Base-by-base conservation (phyloP, 345 rosid species). In the Abelmoschus esculentus region DNA sequence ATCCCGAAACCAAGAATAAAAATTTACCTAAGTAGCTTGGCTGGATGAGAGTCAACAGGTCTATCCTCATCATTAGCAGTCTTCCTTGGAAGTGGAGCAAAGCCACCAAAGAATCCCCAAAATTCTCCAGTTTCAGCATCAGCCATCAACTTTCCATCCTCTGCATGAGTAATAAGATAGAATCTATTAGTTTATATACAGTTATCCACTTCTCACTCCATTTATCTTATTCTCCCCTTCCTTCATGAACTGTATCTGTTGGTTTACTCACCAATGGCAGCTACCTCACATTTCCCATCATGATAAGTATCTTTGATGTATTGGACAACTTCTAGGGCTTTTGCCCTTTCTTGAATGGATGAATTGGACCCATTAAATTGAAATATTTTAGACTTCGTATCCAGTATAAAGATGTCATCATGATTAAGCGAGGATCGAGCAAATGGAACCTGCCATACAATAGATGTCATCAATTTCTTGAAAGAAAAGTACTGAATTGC, bases 41-140 rank as follows among this genome's bases (percentile, higher is more conserved):
- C 73, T 67, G 80, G 44, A 42, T 79, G 68, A 74, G 88, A 79
- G 62, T 70, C 89, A 56, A 71, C 59, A 26, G 75, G 58, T 69
- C 66, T 84, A 66, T 89, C 87, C 74, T 89, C 92, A 57, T 70
- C 86, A 74, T 54, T 62, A 10, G 81, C 80, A 42, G 83, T 81
- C 86, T 89, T 92, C 81, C 92, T 85, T 38, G 98, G 90, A 76
- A 96, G 96, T 66, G 99, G 99, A 84, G 99, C 99, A 86, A 92
- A 96, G 19, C 99, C 99, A 77, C 99, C 99, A 79, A 96, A 96
- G 61, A 90, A 77, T 34, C 84, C 91, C 99, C 98, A 96, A 82
- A 96, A 96, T 67, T 96, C 99, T 71, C 99, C 98, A 79, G 92
- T 83, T 77, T 96, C 99, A 77, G 91, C 89, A 90, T 92, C 99